Percentiles rank a stretch among this genome's conserved stretches.
Evolutionary conservation across 208 protist species (phyloP).

Genomic region (Trypanosoma vivax): DNA sequence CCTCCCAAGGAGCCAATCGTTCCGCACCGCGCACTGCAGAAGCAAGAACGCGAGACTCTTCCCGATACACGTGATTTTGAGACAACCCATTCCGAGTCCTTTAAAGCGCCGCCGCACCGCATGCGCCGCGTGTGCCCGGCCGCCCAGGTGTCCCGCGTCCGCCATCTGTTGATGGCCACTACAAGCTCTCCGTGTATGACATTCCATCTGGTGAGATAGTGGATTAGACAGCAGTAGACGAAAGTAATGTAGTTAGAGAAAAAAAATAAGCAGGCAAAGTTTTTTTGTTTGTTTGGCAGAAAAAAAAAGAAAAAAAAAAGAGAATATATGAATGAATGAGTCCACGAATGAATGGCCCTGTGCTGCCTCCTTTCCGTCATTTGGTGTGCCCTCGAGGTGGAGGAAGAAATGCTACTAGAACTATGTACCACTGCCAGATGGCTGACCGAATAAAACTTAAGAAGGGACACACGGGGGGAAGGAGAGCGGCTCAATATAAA

Average conservation of each 20-base stretch:
- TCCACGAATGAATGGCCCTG: too few relatives aligned
- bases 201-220: constrained; percentile 70
- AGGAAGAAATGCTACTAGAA: too few relatives aligned
- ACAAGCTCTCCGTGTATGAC: constrained; percentile 83
- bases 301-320: constrained; percentile 11
- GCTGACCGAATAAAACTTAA: too few relatives aligned
- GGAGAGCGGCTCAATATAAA: too few relatives aligned
- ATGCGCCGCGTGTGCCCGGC: constrained; percentile 70
- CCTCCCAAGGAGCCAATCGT: constrained; percentile 72
- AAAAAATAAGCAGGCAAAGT: not conserved
- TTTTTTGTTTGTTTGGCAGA: not conserved
- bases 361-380: too few relatives aligned
- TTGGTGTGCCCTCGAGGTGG: too few relatives aligned
- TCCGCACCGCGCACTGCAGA: constrained; percentile 19
- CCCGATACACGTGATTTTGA: constrained; percentile 84
- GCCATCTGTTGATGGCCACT: constrained; percentile 73
- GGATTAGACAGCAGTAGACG: constrained; percentile 20
- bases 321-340: too few relatives aligned
- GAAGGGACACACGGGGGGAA: too few relatives aligned
- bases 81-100: constrained; percentile 53
- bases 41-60: constrained; percentile 13
- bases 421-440: too few relatives aligned
- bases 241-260: too few relatives aligned
- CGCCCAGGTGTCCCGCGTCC: constrained; percentile 59
- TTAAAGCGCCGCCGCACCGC: constrained; percentile 45